Base-by-base conservation (phyloP, 345 rosid genomes). In the Hypericum perforatum region DNA sequence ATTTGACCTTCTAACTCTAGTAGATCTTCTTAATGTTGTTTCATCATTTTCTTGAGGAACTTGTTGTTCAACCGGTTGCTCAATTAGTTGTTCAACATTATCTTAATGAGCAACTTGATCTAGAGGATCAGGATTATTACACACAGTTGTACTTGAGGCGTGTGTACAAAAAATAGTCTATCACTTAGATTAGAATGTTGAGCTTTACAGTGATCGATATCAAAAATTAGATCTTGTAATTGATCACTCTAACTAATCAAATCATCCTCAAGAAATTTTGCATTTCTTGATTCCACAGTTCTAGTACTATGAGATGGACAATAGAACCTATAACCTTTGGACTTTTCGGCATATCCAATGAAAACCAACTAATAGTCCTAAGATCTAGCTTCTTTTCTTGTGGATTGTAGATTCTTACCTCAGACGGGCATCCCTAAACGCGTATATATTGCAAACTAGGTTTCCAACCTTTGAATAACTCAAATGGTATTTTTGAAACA, bases 391-490 rank as follows among this genome's bases (percentile, higher is more conserved):
- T 15, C 43, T 41, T 54, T 41, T 16, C 39, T 0, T 38, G 10
- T 6, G 45, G 61, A 39, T 58, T 37, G 11, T 46, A 47, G 40
- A 38, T 13, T 15, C 39, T 58, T 37, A 58, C 43, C 37, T 16
- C 36, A 22, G 29, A 6, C 10, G 0, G 32, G 16, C 37, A 58
- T 32, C 15, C 53, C 53, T 15, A 38, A n/a, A 47, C n/a, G 32
- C 4, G 32, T 22, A 22, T 22, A 22, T 22, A 4, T 22, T 4
- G 32, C 32, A 22, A 22, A 22, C 45, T 58, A 7, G 16, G 38
- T 58, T 58, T 47, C 61, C 32, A 57, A 37, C 61, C 45, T 45
- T 57, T 57, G 2, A 9, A 44, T 38, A 47, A 46, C 61, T 47
- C 3, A 58, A 58, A 47, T 12, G 53, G 45, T 2, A 37, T 47